Base-by-base conservation (phyloP, 495 filamentous ascomycete species). In the Annulohypoxylon maeteangense region DNA sequence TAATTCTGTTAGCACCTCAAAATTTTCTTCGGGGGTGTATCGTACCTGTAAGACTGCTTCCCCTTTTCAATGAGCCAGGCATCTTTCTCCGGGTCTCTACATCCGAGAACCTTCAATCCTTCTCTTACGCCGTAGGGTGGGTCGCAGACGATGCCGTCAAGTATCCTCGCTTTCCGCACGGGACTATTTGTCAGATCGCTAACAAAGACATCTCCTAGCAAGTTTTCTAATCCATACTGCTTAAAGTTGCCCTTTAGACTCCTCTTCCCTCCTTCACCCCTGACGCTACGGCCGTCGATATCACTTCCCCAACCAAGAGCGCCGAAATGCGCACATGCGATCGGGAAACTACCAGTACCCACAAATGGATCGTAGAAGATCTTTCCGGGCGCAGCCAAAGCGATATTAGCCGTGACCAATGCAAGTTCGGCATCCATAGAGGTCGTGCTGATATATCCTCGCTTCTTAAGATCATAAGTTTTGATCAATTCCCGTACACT, bases 111-210 rank as follows among this genome's bases (percentile, higher is more conserved):
- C 74, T 90, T 91, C 56, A 98, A 80, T 0, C 95, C 95, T 74
- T 99, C 95, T 10, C 95, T 87, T 14, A 99, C 93, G n/a, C 95
- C 95, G 75, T 99, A 99, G 0, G 95, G 95, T 14, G 95, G 95
- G 79, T 99, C 95, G 70, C 95, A 98, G n/a, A 98, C 80, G 65
- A 99, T 95, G 1, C 91, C 93, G 80, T 99, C 94, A 38, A 98
- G 87, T 56, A 91, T 85, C 40, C 86, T 82, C 16, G 82, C 81
- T 18, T 48, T 78, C 27, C 92, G 82, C 16, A 98, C 74, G 1
- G 95, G 96, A 8, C 90, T 90, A 76, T 99, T 94, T 3, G 94
- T 98, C 23, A 99, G 75, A 79, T 99, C 95, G 0, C 92, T 90
- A 4, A 93, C 87, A 63, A 97, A 97, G 22, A 87, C 84, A 72